Evolutionary conservation across 345 rosid genomes (phyloP).

Genomic region (Raphanus raphanistrum): DNA sequence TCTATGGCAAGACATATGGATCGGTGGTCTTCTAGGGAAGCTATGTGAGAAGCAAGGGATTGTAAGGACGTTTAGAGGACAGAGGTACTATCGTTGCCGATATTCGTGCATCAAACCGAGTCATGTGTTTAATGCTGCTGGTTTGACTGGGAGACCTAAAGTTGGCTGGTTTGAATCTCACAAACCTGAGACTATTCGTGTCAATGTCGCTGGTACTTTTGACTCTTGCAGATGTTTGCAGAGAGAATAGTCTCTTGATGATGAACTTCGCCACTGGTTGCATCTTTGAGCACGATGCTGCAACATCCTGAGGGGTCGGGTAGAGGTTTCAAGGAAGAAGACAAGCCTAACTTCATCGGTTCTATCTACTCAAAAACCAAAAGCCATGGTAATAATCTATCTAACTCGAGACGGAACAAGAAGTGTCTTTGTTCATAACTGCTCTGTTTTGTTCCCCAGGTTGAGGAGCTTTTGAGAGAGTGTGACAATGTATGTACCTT

Average conservation of each 20-base stretch:
- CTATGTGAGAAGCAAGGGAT: conserved; percentile 47
- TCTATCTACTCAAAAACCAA: conserved; percentile 62
- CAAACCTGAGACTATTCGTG: conserved; percentile 49
- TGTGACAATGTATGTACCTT: conserved; percentile 57
- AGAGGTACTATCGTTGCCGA: conserved; percentile 49
- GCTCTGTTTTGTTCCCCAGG: conserved; percentile 39
- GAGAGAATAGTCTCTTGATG: conserved; percentile 46
- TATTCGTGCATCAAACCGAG: conserved; percentile 42
- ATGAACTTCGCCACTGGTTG: conserved; percentile 62
- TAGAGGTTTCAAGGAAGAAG: conserved; percentile 56
- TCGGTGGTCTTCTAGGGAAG: conserved; percentile 56
- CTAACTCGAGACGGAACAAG: neutral
- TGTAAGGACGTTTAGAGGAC: conserved; percentile 50
- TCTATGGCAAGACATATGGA: conserved; percentile 54
- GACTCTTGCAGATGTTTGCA: conserved; percentile 56
- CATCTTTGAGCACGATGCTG: conserved; percentile 51
- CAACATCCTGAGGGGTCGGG: conserved; percentile 54
- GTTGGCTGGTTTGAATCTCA: conserved; percentile 64
- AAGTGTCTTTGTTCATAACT: conserved; percentile 10
- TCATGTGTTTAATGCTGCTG: conserved; percentile 62
- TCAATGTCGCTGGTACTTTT: conserved; percentile 51
- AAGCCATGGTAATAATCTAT: conserved; percentile 51
- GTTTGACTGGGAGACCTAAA: conserved; percentile 61
- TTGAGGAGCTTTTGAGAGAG: conserved; percentile 54
- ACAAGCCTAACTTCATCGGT: conserved; percentile 49